These are phyloP conservation scores for Kluyveromyces sp. DNA, from an alignment of 1,139 yeast genomes.

Conservation along the genomic window DNA sequence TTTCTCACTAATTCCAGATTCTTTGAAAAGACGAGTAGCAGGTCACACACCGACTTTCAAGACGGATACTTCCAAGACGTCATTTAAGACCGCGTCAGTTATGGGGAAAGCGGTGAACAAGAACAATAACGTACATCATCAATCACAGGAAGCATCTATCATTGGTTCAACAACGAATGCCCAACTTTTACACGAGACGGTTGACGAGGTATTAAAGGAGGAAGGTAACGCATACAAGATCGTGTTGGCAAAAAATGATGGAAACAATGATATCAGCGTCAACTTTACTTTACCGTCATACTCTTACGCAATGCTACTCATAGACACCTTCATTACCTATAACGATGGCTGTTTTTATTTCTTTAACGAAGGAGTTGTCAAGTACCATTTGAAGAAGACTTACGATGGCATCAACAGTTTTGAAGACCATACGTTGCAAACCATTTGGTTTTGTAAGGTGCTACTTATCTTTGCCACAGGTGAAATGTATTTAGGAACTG, in stretches of 20 bases:
- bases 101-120: not conserved
- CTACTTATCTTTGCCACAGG: slow-evolving; percentile 74
- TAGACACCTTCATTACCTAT: slow-evolving; percentile 69
- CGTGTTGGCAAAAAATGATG: slow-evolving; percentile 58
- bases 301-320: slow-evolving; percentile 66
- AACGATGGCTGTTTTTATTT: slow-evolving; percentile 84
- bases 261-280: slow-evolving; percentile 60
- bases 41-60: not conserved
- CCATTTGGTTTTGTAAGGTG: slow-evolving; percentile 76
- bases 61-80: slow-evolving; percentile 7
- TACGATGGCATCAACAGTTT: slow-evolving; percentile 38
- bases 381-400: slow-evolving; percentile 53
- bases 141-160: not conserved
- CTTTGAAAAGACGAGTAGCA: slow-evolving; percentile 13
- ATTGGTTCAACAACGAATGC: not conserved
- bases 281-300: slow-evolving; percentile 69
- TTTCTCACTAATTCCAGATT: slow-evolving; percentile 41
- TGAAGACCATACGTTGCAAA: slow-evolving; percentile 55
- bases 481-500: slow-evolving; percentile 77
- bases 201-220: slow-evolving; percentile 44
- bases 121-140: not conserved
- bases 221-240: slow-evolving; percentile 72
- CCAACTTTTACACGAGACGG: slow-evolving; percentile 8
- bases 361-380: slow-evolving; percentile 73
- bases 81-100: not conserved